Evolutionary conservation across 768 basidiomycete species (phyloP).

Genomic region (Pisolithus sp.): DNA sequence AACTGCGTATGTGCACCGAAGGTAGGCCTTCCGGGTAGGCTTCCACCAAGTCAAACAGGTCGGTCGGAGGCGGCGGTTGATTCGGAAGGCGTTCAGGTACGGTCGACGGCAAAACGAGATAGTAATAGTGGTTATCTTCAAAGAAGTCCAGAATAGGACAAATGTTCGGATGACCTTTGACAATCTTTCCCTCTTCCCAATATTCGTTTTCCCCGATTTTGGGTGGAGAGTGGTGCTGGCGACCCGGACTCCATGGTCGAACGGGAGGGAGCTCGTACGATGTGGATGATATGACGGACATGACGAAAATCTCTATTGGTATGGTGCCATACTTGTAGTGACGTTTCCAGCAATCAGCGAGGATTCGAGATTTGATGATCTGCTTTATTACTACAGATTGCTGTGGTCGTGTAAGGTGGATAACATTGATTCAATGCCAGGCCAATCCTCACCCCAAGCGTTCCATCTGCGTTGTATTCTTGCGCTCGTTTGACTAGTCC

Average conservation of each 20-base stretch:
- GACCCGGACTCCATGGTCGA: constrained; percentile 80
- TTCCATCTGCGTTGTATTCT: constrained; percentile 67
- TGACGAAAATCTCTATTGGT: constrained; percentile 95
- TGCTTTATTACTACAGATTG: constrained; percentile 94
- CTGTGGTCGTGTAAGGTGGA: constrained; percentile 32
- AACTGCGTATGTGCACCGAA: constrained; percentile 64
- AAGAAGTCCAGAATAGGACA: constrained; percentile 95
- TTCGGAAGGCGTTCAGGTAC: constrained; percentile 51
- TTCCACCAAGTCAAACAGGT: constrained; percentile 96
- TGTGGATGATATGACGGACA: constrained; percentile 82
- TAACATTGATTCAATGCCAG: background rate
- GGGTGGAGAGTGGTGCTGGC: constrained; percentile 22
- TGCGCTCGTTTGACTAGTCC: constrained; percentile 89
- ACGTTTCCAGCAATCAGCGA: constrained; percentile 99
- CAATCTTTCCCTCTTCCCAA: constrained; percentile 65
- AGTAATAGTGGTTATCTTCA: constrained; percentile 94
- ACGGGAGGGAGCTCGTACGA: constrained; percentile 71
- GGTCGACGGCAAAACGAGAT: constrained; percentile 80
- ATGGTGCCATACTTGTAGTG: constrained; percentile 93
- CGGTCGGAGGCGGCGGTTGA: constrained; percentile 55
- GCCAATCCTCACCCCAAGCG: constrained; percentile 65
- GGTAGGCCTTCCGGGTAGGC: constrained; percentile 80
- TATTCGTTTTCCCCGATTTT: constrained; percentile 20
- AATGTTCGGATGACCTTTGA: constrained; percentile 92
- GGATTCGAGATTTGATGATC: constrained; percentile 95